Base-by-base conservation (phyloP, 805 yeast genomes). In the Grigorovia transvaalensis region DNA sequence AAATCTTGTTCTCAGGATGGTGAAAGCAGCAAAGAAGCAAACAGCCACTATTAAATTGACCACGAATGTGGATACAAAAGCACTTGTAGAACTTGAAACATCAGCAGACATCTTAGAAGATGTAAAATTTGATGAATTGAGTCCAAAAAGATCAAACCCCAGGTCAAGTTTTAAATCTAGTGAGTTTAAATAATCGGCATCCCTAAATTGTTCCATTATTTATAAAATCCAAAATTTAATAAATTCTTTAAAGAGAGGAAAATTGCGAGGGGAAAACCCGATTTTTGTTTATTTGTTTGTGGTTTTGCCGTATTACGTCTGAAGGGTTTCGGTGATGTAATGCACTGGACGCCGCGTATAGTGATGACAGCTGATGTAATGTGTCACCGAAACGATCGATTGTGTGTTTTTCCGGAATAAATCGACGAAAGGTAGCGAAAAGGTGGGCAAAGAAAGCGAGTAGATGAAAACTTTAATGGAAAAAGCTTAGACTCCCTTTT, bases 41-140 rank as follows among this genome's bases (percentile, higher is more conserved):
- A 78, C 76, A 1, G 66, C 71, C 5, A 88, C 65, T 38, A 78
- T 74, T 38, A 85, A 81, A 66, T 88, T 85, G 47, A 85, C 75
- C 49, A 83, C 78, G 56, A 89, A 68, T 3, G 96, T 68, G 1
- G 91, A 73, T 45, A 90, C 77, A 53, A 91, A 88, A 51, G 91
- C 83, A 52, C 84, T 80, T 1, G 91, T 83, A 4, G 96, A 88
- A 9, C 85, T 69, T 23, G 66, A 53, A 8, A 61, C 50, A 38
- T 53, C 57, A 3, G 57, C 60, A 6, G 41, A 17, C 15, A 19
- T 13, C 5, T 15, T 27, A 18, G 40, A 23, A 18, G 40, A 23
- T 42, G 44, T 20, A 29, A 20, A 40, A 17, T 47, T 42, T 40
- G 49, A 40, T 23, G 23, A 40, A 29, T 47, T 47, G 1, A 47